A percentile compares a stretch with the other conserved stretches of the same genome.
phyloP scores from a whole-genome alignment of 768 basidiomycete species.

The Megacollybia marginata region DNA sequence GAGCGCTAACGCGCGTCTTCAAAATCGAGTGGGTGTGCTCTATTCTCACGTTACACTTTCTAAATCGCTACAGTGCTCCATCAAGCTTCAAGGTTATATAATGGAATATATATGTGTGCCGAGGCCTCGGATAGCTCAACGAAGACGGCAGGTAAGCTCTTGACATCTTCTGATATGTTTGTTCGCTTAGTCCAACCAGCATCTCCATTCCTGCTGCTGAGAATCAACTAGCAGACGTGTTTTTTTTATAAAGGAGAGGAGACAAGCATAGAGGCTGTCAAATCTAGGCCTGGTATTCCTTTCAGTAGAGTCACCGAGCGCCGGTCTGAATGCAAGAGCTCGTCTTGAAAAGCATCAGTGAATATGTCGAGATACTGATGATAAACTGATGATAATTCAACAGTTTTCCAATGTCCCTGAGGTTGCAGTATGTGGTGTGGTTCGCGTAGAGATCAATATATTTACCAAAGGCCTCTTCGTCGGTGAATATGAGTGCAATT shows the following conservation, averaged over 20 bases:
- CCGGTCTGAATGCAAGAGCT: slow-evolving; percentile 60
- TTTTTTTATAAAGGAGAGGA: slow-evolving; percentile 79
- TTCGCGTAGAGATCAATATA: slow-evolving; percentile 90
- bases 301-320: slow-evolving; percentile 56
- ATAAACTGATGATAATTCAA: slow-evolving; percentile 89
- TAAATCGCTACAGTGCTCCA: no score
- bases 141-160: no score
- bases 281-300: slow-evolving; percentile 77
- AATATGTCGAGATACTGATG: slow-evolving; percentile 88
- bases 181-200: no score
- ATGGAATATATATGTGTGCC: no score
- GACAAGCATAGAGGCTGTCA: slow-evolving; percentile 51
- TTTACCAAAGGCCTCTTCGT: slow-evolving; percentile 92
- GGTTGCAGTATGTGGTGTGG: slow-evolving; percentile 84
- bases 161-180: no score
- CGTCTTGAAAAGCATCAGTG: slow-evolving; percentile 43
- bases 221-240: slow-evolving; percentile 75
- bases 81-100: no score
- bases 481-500: slow-evolving; percentile 83
- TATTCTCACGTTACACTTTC: no score
- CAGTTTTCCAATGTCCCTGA: slow-evolving; percentile 78
- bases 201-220: slow-evolving; percentile 58
- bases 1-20: no score
- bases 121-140: no score
- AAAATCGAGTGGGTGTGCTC: no score